Conservation (phyloP, 768 basidiomycete species). For the Leccinum disarticulatum region DNA sequence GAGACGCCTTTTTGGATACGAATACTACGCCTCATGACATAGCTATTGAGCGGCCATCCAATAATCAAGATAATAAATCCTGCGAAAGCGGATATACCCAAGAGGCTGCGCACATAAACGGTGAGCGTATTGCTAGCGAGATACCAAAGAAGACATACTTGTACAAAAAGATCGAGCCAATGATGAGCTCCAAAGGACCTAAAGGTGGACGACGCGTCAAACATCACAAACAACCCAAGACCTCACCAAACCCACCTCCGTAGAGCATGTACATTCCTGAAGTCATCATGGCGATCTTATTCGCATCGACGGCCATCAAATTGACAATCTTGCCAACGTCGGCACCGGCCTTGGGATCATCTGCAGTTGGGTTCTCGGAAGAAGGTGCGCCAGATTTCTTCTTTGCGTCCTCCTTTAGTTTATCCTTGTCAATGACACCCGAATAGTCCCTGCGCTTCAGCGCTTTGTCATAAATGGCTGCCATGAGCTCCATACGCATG, state of each 20-base stretch:
- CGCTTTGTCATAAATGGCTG: constrained; percentile 85
- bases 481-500: constrained; percentile 79
- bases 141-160: constrained; percentile 42
- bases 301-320: constrained; percentile 81
- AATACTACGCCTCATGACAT: constrained; percentile 38
- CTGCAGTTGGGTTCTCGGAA: constrained; percentile 30
- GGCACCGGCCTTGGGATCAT: constrained; percentile 71
- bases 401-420: constrained; percentile 25
- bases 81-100: constrained; percentile 47
- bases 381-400: constrained; percentile 18
- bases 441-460: constrained; percentile 82
- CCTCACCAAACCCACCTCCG: constrained; percentile 42
- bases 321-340: constrained; percentile 90
- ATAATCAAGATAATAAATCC: constrained; percentile 43
- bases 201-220: background rate
- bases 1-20: constrained; percentile 35
- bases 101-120: constrained; percentile 40
- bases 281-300: constrained; percentile 53
- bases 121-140: background rate
- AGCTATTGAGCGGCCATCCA: constrained; percentile 42
- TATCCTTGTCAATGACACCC: constrained; percentile 62
- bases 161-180: constrained; percentile 75
- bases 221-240: background rate
- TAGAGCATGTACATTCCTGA: constrained; percentile 67
- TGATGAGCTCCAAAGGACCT: constrained; percentile 77